Percentiles rank a stretch among this genome's conserved stretches.
Conservation (phyloP, 1,139 yeast species). For the Geotrichum fermentans region DNA sequence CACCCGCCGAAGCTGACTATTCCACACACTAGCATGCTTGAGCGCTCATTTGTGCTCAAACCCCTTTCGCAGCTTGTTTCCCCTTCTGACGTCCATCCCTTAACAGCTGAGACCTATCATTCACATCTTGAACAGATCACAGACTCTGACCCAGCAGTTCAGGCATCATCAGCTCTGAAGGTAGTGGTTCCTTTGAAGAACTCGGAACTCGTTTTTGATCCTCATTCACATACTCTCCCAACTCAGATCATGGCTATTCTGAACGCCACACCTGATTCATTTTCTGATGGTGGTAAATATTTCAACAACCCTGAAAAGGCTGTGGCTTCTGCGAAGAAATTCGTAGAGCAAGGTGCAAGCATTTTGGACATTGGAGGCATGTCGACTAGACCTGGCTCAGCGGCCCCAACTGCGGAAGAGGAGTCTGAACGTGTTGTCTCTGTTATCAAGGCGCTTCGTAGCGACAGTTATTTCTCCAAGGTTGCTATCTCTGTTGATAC, state of each 20-base stretch:
- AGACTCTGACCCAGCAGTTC: slow-evolving; percentile 33
- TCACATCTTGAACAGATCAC: slow-evolving; percentile 61
- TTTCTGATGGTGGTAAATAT: slow-evolving; percentile 77
- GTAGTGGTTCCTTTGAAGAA: slow-evolving; percentile 34
- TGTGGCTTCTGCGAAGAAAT: slow-evolving; percentile 39
- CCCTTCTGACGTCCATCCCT: slow-evolving; percentile 66
- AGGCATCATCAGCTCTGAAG: slow-evolving; percentile 31
- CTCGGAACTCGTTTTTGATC: slow-evolving; percentile 29
- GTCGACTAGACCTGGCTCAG: slow-evolving; percentile 80
- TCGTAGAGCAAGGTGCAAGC: slow-evolving; percentile 54
- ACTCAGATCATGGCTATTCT: slow-evolving; percentile 72
- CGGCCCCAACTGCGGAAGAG: slow-evolving; percentile 47
- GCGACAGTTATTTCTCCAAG: slow-evolving; percentile 22
- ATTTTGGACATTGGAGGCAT: slow-evolving; percentile 92
- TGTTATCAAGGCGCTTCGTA: slow-evolving; percentile 57
- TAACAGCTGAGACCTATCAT: slow-evolving; percentile 74
- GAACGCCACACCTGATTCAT: slow-evolving; percentile 90
- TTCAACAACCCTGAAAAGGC: slow-evolving; percentile 40
- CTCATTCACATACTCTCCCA: slow-evolving; percentile 24
- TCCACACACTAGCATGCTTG: slow-evolving; percentile 86
- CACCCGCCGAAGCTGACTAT: slow-evolving; percentile 52
- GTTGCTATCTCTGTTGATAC: slow-evolving; percentile 77
- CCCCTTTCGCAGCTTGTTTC: slow-evolving; percentile 79
- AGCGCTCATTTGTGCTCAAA: slow-evolving; percentile 81
- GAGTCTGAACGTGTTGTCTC: slow-evolving; percentile 67